A percentile compares a stretch with the other conserved stretches of the same genome.
Conservation (phyloP, 257 asterid species). For the Solanum sitiens region DNA sequence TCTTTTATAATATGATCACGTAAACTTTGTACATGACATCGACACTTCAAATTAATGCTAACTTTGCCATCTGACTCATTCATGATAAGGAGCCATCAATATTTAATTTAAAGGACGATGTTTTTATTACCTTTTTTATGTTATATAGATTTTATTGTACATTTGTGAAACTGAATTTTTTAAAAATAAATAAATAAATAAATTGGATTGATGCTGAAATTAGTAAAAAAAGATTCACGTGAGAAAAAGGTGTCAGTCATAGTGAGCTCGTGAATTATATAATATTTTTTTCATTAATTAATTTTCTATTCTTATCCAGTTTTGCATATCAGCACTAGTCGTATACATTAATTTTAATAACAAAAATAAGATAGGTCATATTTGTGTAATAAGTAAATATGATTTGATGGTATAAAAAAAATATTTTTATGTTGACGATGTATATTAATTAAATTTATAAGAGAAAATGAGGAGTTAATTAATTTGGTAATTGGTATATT, state of each 20-base stretch:
- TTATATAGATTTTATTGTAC: neutral
- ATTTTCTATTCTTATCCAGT: neutral
- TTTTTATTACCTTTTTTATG: neutral
- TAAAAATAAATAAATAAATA: neutral
- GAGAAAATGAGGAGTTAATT: neutral
- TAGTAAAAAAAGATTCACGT: slow-evolving; percentile 1
- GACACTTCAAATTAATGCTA: neutral
- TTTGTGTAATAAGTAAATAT: neutral
- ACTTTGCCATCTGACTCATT: neutral
- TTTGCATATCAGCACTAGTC: neutral
- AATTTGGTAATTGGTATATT: neutral
- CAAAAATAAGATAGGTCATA: neutral
- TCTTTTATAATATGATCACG: neutral
- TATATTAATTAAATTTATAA: neutral
- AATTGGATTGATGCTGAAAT: neutral
- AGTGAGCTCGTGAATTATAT: slow-evolving; percentile 8
- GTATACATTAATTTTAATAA: neutral
- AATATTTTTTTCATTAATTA: neutral
- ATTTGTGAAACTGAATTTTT: neutral
- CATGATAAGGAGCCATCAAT: neutral
- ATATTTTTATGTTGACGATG: neutral
- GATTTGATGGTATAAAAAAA: neutral
- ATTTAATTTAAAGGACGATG: neutral
- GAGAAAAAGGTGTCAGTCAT: slow-evolving; percentile 1
- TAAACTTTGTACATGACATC: neutral